Percentiles rank a stretch among this genome's conserved stretches.
Evolutionary conservation across 192 early-diverging fungal species (phyloP).

Genomic region (Coemansia sp.): DNA sequence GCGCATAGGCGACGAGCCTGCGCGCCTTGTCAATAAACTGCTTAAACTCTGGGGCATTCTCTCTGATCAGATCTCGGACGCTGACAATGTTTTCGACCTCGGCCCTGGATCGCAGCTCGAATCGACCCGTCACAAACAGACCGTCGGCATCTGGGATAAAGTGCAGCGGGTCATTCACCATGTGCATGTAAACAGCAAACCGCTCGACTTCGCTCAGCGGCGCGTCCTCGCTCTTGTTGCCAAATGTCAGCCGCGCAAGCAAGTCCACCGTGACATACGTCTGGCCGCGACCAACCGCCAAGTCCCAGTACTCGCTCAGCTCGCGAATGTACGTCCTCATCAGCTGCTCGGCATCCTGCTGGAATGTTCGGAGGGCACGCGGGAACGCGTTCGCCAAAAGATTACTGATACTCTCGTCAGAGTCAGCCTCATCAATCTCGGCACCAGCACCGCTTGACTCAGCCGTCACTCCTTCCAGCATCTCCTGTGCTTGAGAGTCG

Average conservation of each 20-base stretch:
- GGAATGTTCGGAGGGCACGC: conserved; percentile 16
- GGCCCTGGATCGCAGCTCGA: conserved; percentile 52
- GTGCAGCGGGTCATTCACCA: conserved; percentile 59
- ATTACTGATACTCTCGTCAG: conserved; percentile 12
- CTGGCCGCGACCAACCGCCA: conserved; percentile 22
- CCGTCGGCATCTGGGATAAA: conserved; percentile 56
- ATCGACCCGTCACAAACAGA: conserved; percentile 57
- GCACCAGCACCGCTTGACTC: not conserved
- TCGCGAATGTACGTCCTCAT: conserved; percentile 36
- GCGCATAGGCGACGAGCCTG: conserved; percentile 36
- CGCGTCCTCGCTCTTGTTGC: not conserved
- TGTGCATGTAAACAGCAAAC: conserved; percentile 63
- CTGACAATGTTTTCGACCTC: conserved; percentile 51
- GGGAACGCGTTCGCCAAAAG: conserved; percentile 32
- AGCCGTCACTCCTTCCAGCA: not conserved
- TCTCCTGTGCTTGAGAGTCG: not conserved
- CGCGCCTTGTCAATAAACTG: conserved; percentile 59
- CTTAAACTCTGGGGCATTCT: conserved; percentile 41
- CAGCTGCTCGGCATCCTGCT: conserved; percentile 34
- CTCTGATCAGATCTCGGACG: conserved; percentile 59
- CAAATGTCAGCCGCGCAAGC: conserved; percentile 47
- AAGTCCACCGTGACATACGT: conserved; percentile 35
- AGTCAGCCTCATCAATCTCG: not conserved
- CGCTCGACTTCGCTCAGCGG: conserved; percentile 23
- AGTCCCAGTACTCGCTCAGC: conserved; percentile 34